These are phyloP conservation scores for Colletotrichum sojae DNA, from an alignment of 2,329 filamentous ascomycete genomes.

Conservation along the genomic window DNA sequence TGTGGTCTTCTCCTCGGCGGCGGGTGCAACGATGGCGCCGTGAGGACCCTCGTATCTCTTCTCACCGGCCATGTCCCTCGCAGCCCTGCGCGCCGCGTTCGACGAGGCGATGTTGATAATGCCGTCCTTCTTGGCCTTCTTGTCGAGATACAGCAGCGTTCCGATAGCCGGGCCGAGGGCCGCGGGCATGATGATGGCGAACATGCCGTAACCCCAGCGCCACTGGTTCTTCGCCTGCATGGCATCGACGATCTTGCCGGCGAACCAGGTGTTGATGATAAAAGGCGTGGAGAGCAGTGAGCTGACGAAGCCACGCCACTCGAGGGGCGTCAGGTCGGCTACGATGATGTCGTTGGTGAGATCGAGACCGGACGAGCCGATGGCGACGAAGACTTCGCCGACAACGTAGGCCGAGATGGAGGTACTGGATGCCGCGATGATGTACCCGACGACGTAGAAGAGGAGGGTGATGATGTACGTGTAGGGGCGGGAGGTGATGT, in stretches of 20 bases:
- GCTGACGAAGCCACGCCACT: conserved; percentile 65
- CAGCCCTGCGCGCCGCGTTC: conserved; percentile 46
- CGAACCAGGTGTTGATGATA: conserved; percentile 76
- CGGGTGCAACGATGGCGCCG: conserved; percentile 41
- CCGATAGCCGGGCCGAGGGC: conserved; percentile 64
- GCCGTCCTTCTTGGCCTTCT: conserved; percentile 61
- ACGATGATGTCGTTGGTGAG: conserved; percentile 75
- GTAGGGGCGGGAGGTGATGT: too few species aligned
- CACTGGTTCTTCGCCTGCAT: conserved; percentile 51
- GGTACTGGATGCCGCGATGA: conserved; percentile 68
- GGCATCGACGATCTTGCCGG: conserved; percentile 67
- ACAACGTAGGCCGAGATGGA: conserved; percentile 66
- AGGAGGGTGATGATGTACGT: conserved; percentile 60
- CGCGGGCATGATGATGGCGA: conserved; percentile 68
- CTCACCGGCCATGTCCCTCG: conserved; percentile 41
- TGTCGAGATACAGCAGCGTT: conserved; percentile 64
- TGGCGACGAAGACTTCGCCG: conserved; percentile 70
- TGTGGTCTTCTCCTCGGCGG: not conserved
- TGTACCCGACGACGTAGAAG: conserved; percentile 69
- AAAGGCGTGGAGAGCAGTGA: conserved; percentile 68
- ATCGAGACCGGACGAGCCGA: conserved; percentile 71
- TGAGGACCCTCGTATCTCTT: conserved; percentile 40
- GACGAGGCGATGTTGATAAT: conserved; percentile 44
- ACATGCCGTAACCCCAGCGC: conserved; percentile 66
- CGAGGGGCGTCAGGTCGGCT: conserved; percentile 70